These are phyloP conservation scores for Saitozyma podzolica DNA, from an alignment of 768 basidiomycete species.

Conservation along the genomic window DNA sequence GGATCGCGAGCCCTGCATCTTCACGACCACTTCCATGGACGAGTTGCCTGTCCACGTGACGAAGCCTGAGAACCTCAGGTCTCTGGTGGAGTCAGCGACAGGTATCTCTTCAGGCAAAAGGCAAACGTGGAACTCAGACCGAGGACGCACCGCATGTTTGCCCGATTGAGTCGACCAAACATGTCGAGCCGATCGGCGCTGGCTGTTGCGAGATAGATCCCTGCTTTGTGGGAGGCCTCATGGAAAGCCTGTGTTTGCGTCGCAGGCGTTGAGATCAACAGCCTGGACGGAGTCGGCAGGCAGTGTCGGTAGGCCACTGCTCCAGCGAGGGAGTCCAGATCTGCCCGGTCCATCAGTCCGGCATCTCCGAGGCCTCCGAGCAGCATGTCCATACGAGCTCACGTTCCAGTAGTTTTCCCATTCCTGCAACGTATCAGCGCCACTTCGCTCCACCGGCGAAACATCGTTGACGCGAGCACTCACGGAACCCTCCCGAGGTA, in stretches of 20 bases:
- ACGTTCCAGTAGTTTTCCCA: slow-evolving; percentile 51
- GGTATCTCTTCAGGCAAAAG: not conserved
- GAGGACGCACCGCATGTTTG: slow-evolving; percentile 40
- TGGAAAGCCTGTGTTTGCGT: slow-evolving; percentile 54
- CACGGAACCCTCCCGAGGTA: slow-evolving; percentile 42
- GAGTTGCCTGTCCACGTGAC: slow-evolving; percentile 74
- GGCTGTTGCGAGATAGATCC: slow-evolving; percentile 81
- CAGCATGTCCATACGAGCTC: slow-evolving; percentile 1
- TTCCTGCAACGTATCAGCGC: slow-evolving; percentile 23
- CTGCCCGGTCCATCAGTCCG: slow-evolving; percentile 53
- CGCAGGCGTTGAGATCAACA: slow-evolving; percentile 10
- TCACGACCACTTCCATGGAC: slow-evolving; percentile 83
- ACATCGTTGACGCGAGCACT: slow-evolving; percentile 11
- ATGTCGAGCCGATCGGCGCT: slow-evolving; percentile 66
- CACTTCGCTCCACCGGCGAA: not conserved
- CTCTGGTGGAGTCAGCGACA: slow-evolving; percentile 40
- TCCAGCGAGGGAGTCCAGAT: slow-evolving; percentile 80
- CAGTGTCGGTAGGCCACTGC: slow-evolving; percentile 77
- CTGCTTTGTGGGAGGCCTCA: slow-evolving; percentile 63
- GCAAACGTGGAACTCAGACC: not conserved
- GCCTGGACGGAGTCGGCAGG: slow-evolving; percentile 27
- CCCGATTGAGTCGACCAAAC: slow-evolving; percentile 43
- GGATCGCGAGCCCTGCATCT: slow-evolving; percentile 67
- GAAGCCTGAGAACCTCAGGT: slow-evolving; percentile 74
- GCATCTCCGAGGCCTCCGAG: not conserved